Conservation (phyloP, 179 eudicot species). For the Silene noctiflora region DNA sequence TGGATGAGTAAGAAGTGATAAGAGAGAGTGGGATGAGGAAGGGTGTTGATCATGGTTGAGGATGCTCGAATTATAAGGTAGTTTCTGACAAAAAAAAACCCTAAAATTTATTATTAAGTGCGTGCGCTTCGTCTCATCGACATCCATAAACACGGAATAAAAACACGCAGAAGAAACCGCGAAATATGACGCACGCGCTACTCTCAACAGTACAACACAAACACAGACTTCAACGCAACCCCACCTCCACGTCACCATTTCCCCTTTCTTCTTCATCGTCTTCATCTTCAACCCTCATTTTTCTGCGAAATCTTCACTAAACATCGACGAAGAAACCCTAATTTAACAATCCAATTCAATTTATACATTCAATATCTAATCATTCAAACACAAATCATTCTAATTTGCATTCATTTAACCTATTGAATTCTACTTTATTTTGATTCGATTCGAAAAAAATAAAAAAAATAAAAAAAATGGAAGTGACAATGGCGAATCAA, state of each 20-base stretch:
- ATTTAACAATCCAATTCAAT: background rate
- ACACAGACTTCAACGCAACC: constrained; percentile 19
- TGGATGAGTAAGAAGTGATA: too few relatives aligned
- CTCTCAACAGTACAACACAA: constrained; percentile 3
- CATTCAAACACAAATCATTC: background rate
- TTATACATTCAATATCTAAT: background rate
- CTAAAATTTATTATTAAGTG: too few relatives aligned
- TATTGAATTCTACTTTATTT: background rate
- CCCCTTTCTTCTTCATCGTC: background rate
- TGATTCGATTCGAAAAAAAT: background rate
- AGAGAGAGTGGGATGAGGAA: too few relatives aligned
- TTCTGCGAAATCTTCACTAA: constrained; percentile 13
- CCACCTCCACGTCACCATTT: background rate
- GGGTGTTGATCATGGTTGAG: too few relatives aligned
- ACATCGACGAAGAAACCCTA: background rate
- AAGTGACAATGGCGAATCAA: constrained; percentile 11
- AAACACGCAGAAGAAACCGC: constrained; percentile 17
- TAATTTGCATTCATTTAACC: background rate
- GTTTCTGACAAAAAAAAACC: too few relatives aligned
- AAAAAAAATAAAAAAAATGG: constrained; percentile 6
- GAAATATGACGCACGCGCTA: constrained; percentile 11
- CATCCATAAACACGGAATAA: background rate
- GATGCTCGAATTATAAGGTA: too few relatives aligned
- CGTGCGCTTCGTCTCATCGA: too few relatives aligned
- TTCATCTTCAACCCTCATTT: background rate